These are phyloP conservation scores for Ensete ventricosum DNA, from an alignment of 176 grass and related monocot species.

Conservation along the genomic window DNA sequence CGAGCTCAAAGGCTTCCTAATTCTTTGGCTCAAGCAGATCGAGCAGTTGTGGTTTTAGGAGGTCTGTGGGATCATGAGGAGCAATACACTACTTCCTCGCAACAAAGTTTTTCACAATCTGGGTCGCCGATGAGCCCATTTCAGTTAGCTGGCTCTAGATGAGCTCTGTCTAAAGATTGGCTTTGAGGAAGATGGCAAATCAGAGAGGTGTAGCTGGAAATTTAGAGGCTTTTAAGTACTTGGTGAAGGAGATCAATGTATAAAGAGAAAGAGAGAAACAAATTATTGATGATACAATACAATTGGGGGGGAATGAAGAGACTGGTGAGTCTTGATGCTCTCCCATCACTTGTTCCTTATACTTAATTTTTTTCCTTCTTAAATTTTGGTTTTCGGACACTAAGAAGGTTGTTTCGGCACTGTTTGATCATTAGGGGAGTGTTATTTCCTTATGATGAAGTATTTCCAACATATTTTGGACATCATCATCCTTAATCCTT, in stretches of 20 bases:
- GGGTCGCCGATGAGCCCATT: constrained; percentile 59
- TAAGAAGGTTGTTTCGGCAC: neutral
- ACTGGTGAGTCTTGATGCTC: neutral
- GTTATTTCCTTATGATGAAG: neutral
- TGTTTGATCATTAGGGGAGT: neutral
- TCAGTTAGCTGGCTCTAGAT: constrained; percentile 41
- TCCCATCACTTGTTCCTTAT: neutral
- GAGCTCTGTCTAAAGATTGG: constrained; percentile 43
- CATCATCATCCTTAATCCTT: neutral
- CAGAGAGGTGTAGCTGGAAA: constrained; percentile 60
- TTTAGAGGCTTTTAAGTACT: neutral
- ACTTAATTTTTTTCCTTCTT: neutral
- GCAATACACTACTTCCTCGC: constrained; percentile 40
- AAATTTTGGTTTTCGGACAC: neutral
- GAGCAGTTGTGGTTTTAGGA: neutral
- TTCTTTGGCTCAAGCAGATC: neutral
- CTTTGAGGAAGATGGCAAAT: constrained; percentile 47
- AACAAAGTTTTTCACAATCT: constrained; percentile 66
- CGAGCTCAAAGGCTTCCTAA: neutral
- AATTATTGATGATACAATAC: neutral
- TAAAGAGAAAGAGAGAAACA: neutral
- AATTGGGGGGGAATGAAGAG: neutral
- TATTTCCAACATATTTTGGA: too few relatives aligned
- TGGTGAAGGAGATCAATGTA: neutral
- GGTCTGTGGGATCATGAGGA: constrained; percentile 22